Evolutionary conservation across 306 rosid genomes (phyloP).

Genomic region (Vigna unguiculata): DNA sequence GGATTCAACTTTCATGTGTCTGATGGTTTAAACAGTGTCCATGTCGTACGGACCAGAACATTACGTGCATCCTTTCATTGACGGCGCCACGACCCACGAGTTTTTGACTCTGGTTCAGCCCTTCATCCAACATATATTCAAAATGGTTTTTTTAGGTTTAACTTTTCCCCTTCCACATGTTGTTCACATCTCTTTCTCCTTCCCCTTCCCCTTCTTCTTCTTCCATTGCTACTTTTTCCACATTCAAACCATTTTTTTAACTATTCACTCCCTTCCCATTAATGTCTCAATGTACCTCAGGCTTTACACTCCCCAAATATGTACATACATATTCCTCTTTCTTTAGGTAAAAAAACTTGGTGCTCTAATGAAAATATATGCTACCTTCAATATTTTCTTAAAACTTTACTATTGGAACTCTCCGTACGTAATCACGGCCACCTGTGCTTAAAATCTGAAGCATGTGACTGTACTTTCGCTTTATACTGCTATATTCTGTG

Average conservation of each 20-base stretch:
- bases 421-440: neutral
- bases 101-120: slow-evolving; percentile 38
- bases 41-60: slow-evolving; percentile 39
- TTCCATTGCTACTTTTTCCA: neutral
- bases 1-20: slow-evolving; percentile 31
- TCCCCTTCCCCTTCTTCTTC: neutral
- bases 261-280: neutral
- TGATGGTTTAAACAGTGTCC: slow-evolving; percentile 46
- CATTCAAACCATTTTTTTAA: neutral
- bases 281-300: neutral
- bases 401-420: neutral
- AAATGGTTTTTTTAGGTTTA: slow-evolving; percentile 30
- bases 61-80: slow-evolving; percentile 44
- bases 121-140: slow-evolving; percentile 35
- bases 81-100: slow-evolving; percentile 50
- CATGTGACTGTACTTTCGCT: neutral
- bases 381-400: neutral
- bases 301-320: neutral
- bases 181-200: neutral
- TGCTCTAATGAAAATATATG: neutral
- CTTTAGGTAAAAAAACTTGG: neutral
- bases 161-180: neutral
- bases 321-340: neutral
- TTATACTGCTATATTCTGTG: neutral
- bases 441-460: neutral